Conservation (phyloP, 768 basidiomycete species). For the Lentinula lateritia region DNA sequence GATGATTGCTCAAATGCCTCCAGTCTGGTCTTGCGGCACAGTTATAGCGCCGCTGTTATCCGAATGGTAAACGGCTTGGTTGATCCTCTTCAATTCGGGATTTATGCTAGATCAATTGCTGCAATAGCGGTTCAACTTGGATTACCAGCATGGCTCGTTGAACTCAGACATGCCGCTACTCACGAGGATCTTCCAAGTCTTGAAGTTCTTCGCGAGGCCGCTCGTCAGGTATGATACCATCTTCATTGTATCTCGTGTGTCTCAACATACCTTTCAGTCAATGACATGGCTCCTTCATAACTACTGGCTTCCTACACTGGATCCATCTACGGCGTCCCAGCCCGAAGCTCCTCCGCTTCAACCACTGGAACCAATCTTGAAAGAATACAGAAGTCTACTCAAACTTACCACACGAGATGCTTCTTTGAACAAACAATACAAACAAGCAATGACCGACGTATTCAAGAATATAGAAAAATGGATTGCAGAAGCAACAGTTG, state of each 20-base stretch:
- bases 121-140: constrained; percentile 84
- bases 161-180: constrained; percentile 90
- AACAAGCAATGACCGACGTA: constrained; percentile 41
- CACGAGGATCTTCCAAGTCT: constrained; percentile 92
- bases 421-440: constrained; percentile 47
- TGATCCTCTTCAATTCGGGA: constrained; percentile 86
- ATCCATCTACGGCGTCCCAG: constrained; percentile 36
- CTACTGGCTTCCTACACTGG: constrained; percentile 77
- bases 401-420: constrained; percentile 62
- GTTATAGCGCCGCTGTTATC: constrained; percentile 76
- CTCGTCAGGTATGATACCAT: constrained; percentile 48
- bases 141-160: constrained; percentile 85
- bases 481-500: constrained; percentile 69
- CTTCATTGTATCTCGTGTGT: neutral
- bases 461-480: constrained; percentile 70
- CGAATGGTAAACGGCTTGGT: constrained; percentile 93
- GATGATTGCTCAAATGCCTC: constrained; percentile 36
- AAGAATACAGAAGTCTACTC: constrained; percentile 64
- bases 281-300: constrained; percentile 79
- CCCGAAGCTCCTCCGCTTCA: constrained; percentile 34
- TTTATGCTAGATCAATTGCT: constrained; percentile 86
- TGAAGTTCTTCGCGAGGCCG: constrained; percentile 70
- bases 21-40: constrained; percentile 59
- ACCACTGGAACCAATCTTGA: constrained; percentile 62
- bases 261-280: constrained; percentile 39